These are phyloP conservation scores for Carex kokanica DNA, from an alignment of 176 grass and related monocot species.

Conservation along the genomic window DNA sequence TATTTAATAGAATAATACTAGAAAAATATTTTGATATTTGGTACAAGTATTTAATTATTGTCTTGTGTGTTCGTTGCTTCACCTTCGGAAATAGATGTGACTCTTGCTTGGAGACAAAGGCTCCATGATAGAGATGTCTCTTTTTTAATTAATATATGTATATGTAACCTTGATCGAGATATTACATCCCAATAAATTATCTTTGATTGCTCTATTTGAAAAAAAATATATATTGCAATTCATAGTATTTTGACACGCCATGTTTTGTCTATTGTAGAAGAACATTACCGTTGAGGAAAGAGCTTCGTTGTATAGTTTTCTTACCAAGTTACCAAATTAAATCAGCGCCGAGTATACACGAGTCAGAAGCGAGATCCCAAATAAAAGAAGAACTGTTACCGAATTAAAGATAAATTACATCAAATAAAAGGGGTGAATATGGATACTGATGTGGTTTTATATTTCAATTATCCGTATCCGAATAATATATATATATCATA, in stretches of 20 bases:
- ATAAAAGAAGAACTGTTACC: no score
- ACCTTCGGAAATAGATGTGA: background rate
- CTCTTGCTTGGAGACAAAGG: slow-evolving; percentile 3
- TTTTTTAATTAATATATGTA: no score
- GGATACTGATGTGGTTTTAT: no score
- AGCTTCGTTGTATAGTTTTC: no score
- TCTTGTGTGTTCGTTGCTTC: background rate
- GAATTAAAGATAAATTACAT: no score
- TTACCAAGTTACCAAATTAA: no score
- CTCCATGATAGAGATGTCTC: background rate
- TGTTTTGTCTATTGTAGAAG: background rate
- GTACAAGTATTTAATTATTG: background rate
- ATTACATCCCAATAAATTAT: background rate
- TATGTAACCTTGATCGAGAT: background rate
- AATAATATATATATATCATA: no score
- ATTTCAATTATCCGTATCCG: no score
- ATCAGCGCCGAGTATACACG: no score
- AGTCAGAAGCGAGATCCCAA: no score
- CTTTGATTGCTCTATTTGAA: background rate
- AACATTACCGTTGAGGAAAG: no score
- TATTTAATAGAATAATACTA: background rate
- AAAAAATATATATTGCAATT: background rate
- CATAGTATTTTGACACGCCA: background rate
- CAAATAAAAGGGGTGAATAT: no score
- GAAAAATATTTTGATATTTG: background rate